Percentiles rank a stretch among this genome's conserved stretches.
phyloP scores from a whole-genome alignment of 2,329 filamentous ascomycete genomes.

The Xylaria hypoxylon region DNA sequence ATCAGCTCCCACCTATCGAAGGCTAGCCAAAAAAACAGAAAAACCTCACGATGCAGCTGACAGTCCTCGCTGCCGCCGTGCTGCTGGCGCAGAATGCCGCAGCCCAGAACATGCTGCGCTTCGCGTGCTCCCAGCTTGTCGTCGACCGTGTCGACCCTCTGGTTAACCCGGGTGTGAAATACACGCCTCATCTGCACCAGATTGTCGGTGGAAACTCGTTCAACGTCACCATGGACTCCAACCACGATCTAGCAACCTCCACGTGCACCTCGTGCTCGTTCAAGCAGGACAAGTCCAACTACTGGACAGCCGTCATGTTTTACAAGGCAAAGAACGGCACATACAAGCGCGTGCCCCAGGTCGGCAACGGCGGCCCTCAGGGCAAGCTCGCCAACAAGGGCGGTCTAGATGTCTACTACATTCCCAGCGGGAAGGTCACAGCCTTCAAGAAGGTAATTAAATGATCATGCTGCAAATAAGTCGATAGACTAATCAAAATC shows the following conservation, averaged over 20 bases:
- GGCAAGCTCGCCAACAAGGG: slow-evolving; percentile 58
- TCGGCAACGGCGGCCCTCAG: slow-evolving; percentile 59
- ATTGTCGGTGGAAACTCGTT: slow-evolving; percentile 60
- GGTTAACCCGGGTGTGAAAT: slow-evolving; percentile 59
- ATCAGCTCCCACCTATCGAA: slow-evolving; percentile 16
- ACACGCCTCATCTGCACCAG: slow-evolving; percentile 61
- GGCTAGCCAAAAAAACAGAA: slow-evolving; percentile 12
- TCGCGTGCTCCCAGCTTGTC: slow-evolving; percentile 61
- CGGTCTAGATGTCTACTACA: slow-evolving; percentile 60
- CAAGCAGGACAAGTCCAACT: slow-evolving; percentile 59
- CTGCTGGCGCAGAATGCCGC: slow-evolving; percentile 50
- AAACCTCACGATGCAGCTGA: slow-evolving; percentile 51
- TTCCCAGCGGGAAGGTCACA: slow-evolving; percentile 56
- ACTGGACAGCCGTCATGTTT: slow-evolving; percentile 62
- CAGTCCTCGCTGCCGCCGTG: slow-evolving; percentile 48
- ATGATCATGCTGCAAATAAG: background rate
- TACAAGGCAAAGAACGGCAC: slow-evolving; percentile 58
- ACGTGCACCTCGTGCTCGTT: slow-evolving; percentile 60
- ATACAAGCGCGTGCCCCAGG: slow-evolving; percentile 58
- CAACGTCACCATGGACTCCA: slow-evolving; percentile 58
- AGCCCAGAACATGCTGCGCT: slow-evolving; percentile 58
- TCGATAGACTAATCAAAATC: slow-evolving; percentile 5
- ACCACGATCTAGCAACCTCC: slow-evolving; percentile 53
- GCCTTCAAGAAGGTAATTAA: slow-evolving; percentile 55
- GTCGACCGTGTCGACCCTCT: slow-evolving; percentile 61